These are phyloP conservation scores for Blastocystis sp. DNA, from an alignment of 352 stramenopile genomes.

Conservation along the genomic window DNA sequence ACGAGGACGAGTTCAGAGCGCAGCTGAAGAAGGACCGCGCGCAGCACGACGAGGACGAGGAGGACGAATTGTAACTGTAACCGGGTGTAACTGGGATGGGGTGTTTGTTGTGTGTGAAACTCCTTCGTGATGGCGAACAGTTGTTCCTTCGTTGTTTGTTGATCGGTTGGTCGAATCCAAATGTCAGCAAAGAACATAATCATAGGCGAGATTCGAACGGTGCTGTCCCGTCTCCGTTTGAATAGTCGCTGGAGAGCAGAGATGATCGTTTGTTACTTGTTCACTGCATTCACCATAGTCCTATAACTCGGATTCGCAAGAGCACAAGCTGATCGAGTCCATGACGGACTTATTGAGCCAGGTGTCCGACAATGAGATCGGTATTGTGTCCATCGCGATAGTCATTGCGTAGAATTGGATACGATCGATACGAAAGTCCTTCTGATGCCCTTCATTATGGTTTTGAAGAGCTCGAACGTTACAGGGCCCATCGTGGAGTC, in stretches of 20 bases:
- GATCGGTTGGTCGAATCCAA: neutral
- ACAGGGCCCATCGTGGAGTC: constrained; percentile 69
- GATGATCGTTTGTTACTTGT: constrained; percentile 12
- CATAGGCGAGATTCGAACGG: constrained; percentile 71
- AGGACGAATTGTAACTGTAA: constrained; percentile 51
- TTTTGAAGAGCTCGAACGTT: constrained; percentile 60
- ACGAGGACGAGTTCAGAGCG: constrained; percentile 76
- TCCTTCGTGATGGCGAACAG: neutral
- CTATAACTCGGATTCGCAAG: constrained; percentile 2
- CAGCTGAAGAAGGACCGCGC: constrained; percentile 53
- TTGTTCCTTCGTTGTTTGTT: neutral
- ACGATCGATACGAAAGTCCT: constrained; percentile 55
- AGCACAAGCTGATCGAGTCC: constrained; percentile 49
- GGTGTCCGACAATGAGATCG: constrained; percentile 36
- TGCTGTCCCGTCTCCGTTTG: constrained; percentile 44
- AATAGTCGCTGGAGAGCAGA: constrained; percentile 59
- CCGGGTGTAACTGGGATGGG: constrained; percentile 6
- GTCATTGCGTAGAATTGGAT: constrained; percentile 12
- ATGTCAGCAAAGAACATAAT: constrained; percentile 74
- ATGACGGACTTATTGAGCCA: constrained; percentile 30
- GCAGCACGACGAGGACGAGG: constrained; percentile 15
- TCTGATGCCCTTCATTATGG: constrained; percentile 63
- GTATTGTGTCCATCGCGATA: neutral
- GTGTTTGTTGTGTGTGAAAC: constrained; percentile 43
- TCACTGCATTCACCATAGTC: neutral